Conservation (phyloP, 805 yeast species). For the Isabelozyma rhagii region DNA sequence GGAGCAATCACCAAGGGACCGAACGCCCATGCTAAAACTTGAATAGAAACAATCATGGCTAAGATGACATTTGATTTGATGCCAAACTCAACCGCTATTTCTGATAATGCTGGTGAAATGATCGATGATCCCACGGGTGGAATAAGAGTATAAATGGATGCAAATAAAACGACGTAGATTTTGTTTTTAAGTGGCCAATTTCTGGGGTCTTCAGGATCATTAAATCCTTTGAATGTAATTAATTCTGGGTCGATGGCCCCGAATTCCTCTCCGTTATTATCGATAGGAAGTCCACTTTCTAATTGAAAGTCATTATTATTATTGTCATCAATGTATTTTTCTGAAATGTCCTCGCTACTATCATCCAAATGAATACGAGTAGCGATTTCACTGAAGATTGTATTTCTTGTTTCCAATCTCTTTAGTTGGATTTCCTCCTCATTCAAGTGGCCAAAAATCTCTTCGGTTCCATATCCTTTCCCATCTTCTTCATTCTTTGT, state of each 20-base stretch:
- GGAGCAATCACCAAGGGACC: constrained; percentile 41
- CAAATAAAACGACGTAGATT: constrained; percentile 19
- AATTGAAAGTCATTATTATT: constrained; percentile 4
- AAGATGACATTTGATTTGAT: constrained; percentile 20
- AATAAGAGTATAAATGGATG: constrained; percentile 33
- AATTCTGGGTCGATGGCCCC: constrained; percentile 33
- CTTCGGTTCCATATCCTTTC: constrained; percentile 18
- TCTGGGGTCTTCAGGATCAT: constrained; percentile 33
- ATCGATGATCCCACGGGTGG: constrained; percentile 43
- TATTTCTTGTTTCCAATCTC: constrained; percentile 28
- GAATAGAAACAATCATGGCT: constrained; percentile 34
- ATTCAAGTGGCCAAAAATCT: constrained; percentile 31
- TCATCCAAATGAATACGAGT: constrained; percentile 1
- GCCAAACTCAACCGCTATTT: constrained; percentile 25
- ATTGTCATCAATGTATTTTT: background rate
- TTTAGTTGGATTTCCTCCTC: constrained; percentile 25
- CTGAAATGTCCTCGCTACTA: background rate
- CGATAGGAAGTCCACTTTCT: constrained; percentile 16
- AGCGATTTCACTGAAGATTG: constrained; percentile 24
- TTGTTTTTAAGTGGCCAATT: constrained; percentile 28
- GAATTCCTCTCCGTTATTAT: constrained; percentile 30
- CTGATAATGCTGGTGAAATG: constrained; percentile 32
- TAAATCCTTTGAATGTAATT: constrained; percentile 29
- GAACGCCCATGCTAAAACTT: constrained; percentile 37
- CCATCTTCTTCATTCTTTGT: constrained; percentile 1